Percentiles rank a stretch among this genome's conserved stretches.
phyloP scores from a whole-genome alignment of 1,139 yeast species.

The Arxiozyma telluris region DNA sequence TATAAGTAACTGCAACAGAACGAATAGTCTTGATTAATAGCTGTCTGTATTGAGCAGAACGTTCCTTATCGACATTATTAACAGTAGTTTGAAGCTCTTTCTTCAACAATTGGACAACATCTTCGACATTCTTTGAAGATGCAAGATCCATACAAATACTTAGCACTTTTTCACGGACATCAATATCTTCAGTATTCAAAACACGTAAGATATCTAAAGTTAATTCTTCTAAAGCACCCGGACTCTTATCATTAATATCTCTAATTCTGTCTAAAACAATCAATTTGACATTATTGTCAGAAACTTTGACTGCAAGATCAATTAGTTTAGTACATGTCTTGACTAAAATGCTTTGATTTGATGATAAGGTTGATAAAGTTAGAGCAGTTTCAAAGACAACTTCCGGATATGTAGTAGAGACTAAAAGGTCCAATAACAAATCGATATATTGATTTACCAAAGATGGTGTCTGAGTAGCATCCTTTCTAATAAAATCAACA shows the following conservation, averaged over 20 bases:
- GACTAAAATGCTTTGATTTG: conserved; percentile 56
- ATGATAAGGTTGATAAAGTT: conserved; percentile 66
- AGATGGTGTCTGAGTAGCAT: conserved; percentile 55
- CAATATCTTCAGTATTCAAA: conserved; percentile 78
- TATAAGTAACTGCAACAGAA: conserved; percentile 78
- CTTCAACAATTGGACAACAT: conserved; percentile 81
- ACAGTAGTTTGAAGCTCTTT: conserved; percentile 78
- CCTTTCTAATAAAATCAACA: conserved; percentile 84
- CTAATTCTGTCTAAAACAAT: conserved; percentile 83
- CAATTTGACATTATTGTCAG: conserved; percentile 88
- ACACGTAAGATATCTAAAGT: conserved; percentile 82
- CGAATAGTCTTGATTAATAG: conserved; percentile 82
- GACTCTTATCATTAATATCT: conserved; percentile 63
- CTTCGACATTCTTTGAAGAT: conserved; percentile 85
- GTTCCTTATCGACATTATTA: conserved; percentile 50
- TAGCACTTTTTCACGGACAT: conserved; percentile 81
- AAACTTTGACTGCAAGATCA: conserved; percentile 81
- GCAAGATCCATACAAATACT: conserved; percentile 74
- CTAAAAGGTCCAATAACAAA: conserved; percentile 64
- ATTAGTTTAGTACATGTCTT: conserved; percentile 79
- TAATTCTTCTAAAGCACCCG: conserved; percentile 78
- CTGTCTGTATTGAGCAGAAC: conserved; percentile 79
- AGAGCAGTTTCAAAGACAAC: conserved; percentile 90
- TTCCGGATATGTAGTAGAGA: conserved; percentile 58
- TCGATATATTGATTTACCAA: conserved; percentile 65